These are phyloP conservation scores for Micromonas pusilla DNA, from an alignment of 139 green algal species.

Conservation along the genomic window DNA sequence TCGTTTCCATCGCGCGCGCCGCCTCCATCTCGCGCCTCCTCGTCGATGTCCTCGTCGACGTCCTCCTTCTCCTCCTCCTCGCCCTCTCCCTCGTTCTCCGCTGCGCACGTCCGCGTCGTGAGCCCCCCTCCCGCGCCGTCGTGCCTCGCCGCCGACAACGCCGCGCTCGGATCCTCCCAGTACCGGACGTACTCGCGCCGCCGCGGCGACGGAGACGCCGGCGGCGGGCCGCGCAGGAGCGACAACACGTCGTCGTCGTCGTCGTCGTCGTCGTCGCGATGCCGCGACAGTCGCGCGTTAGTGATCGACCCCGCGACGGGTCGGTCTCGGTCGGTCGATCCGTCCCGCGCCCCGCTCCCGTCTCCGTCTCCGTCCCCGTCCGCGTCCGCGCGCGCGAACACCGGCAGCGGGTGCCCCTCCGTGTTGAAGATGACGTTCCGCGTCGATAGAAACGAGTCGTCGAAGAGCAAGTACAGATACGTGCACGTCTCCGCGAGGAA, in stretches of 20 bases:
- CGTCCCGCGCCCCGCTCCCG: too few species aligned
- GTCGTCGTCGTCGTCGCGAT: too few species aligned
- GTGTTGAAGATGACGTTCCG: constrained; percentile 62
- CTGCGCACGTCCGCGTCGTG: neutral
- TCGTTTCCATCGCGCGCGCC: too few species aligned
- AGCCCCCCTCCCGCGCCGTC: neutral
- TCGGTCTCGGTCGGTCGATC: too few species aligned
- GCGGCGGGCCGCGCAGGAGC: too few species aligned
- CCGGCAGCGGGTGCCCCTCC: constrained; percentile 62
- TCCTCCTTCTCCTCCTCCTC: neutral
- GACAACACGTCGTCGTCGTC: too few species aligned
- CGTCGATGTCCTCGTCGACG: neutral
- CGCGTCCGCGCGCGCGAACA: neutral
- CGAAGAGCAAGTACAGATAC: constrained; percentile 34
- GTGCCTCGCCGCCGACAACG: neutral
- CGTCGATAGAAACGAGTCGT: constrained; percentile 18
- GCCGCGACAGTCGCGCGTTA: too few species aligned
- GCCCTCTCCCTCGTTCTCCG: neutral
- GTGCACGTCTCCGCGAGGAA: constrained; percentile 86
- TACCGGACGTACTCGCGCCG: neutral
- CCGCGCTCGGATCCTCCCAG: neutral
- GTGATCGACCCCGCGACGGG: too few species aligned
- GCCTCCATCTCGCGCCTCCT: neutral
- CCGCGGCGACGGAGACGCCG: too few species aligned
- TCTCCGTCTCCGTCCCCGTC: neutral